Evolutionary conservation across 2,329 filamentous ascomycete genomes (phyloP).

Genomic region (Sporothrix luriei): DNA sequence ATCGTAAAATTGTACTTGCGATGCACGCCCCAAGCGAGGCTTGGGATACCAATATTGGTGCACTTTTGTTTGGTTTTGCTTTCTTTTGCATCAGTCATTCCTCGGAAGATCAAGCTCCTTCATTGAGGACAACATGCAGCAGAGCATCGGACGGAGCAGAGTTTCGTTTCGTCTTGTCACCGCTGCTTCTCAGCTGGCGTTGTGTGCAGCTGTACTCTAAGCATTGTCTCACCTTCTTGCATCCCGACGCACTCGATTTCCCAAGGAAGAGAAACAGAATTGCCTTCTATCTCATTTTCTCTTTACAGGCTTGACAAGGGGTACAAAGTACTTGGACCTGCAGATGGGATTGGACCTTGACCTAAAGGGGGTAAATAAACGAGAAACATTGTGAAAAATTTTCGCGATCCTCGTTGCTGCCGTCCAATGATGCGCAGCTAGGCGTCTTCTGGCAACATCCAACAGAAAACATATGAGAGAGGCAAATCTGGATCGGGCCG

Average conservation of each 20-base stretch:
- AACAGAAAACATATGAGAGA: background rate
- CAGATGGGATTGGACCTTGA: background rate
- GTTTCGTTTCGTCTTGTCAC: constrained; percentile 24
- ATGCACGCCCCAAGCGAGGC: background rate
- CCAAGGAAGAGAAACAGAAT: background rate
- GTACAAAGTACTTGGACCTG: background rate
- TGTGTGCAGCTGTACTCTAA: constrained; percentile 16
- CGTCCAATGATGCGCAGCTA: background rate
- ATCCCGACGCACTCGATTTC: background rate
- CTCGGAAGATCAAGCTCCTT: background rate
- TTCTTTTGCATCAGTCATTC: background rate
- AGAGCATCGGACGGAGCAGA: background rate
- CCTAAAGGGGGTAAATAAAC: constrained; percentile 1
- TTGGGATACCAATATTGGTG: background rate
- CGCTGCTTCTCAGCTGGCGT: constrained; percentile 30
- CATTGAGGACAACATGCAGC: constrained; percentile 24
- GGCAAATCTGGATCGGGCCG: background rate
- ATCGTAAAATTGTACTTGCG: constrained; percentile 6
- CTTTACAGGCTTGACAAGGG: background rate
- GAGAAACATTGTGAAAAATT: constrained; percentile 16
- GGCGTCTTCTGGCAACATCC: background rate
- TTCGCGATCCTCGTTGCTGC: background rate
- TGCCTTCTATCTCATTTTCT: background rate
- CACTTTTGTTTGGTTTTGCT: background rate
- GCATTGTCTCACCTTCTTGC: constrained; percentile 28